Percentiles rank a stretch among this genome's conserved stretches.
phyloP scores from a whole-genome alignment of 1,284 basidiomycete species.

The Cryptococcus amylolentus region DNA sequence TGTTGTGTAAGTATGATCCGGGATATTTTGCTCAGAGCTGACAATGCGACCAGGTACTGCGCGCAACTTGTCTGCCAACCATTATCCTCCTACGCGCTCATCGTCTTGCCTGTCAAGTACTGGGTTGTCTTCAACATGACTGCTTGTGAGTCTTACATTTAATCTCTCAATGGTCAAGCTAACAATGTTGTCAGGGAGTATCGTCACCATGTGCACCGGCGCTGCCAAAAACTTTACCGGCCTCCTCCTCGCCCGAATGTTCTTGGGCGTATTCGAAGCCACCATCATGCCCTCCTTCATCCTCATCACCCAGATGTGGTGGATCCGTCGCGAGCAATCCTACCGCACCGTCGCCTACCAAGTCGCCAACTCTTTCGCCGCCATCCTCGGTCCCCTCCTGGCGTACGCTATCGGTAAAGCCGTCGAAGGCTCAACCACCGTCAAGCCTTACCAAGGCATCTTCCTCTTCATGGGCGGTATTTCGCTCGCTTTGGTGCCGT shows the following conservation, averaged over 20 bases:
- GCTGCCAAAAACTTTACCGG: constrained; percentile 35
- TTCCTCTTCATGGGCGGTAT: constrained; percentile 56
- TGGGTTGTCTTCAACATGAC: constrained; percentile 44
- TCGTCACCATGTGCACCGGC: constrained; percentile 35
- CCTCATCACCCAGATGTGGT: constrained; percentile 43
- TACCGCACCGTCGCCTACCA: constrained; percentile 43
- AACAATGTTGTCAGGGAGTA: constrained; percentile 20
- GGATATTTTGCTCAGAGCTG: not conserved
- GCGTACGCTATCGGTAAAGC: constrained; percentile 41
- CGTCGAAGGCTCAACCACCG: constrained; percentile 10
- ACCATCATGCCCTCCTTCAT: constrained; percentile 35
- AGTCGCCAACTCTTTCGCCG: constrained; percentile 40
- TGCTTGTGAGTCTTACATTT: constrained; percentile 10
- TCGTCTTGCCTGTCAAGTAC: constrained; percentile 42
- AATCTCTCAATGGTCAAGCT: not conserved
- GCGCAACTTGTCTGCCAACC: constrained; percentile 41
- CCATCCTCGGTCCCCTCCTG: constrained; percentile 42
- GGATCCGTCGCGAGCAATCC: constrained; percentile 40
- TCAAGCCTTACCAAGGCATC: constrained; percentile 50
- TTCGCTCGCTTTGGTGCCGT: constrained; percentile 52
- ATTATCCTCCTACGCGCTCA: constrained; percentile 38
- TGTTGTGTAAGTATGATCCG: constrained; percentile 17
- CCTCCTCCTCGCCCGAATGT: constrained; percentile 35
- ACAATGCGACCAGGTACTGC: constrained; percentile 19
- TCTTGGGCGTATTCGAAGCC: constrained; percentile 43